Base-by-base conservation (phyloP, 139 green algal species). In the Desmodesmus armatus region DNA sequence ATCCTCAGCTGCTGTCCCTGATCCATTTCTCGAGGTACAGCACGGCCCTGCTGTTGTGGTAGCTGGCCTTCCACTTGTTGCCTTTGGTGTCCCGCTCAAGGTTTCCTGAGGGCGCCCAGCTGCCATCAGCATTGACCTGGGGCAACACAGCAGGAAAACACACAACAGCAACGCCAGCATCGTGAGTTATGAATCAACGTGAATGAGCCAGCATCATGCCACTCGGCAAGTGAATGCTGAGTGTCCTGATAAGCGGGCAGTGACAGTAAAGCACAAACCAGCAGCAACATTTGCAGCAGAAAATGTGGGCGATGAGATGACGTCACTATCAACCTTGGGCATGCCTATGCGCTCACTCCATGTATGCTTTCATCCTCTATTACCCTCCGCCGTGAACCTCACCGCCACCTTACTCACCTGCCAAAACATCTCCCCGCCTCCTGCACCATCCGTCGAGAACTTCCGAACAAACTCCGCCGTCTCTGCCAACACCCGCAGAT, bases 41-140 rank as follows among this genome's bases (percentile, higher is more conserved):
- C 43, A 33, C 23, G 13, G 71, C 71, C 41, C 71, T 62, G 7
- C 40, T 33, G 3, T 11, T 62, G 41, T 78, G 71, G n/a, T 78
- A 78, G 25, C 41, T 63, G 4, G 71, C 71, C 71, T 78, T 78
- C 71, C 71, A 78, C 41, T 62, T 60, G 43, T 78, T 78, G 17
- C 71, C 71, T 27, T 78, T 78, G n/a, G 25, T 39, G n/a, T 53
- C 71, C 19, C 27, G 5, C 0, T 31, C 44, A 41, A 43, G 44
- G 44, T 78, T 9, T 2, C 27, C 41, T 25, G 39, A 27, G 39
- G 62, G 25, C 40, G 25, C 62, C 13, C 19, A 55, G 7, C 2
- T 78, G 23, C 71, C 71, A 3, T 78, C 40, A 53, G 27, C 71
- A 0, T 62, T 43, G 6, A 67, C 58, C 58, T 67, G 58, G 27